These are phyloP conservation scores for Tolypocladium amazonense DNA, from an alignment of 2,329 filamentous ascomycete genomes.

Conservation along the genomic window DNA sequence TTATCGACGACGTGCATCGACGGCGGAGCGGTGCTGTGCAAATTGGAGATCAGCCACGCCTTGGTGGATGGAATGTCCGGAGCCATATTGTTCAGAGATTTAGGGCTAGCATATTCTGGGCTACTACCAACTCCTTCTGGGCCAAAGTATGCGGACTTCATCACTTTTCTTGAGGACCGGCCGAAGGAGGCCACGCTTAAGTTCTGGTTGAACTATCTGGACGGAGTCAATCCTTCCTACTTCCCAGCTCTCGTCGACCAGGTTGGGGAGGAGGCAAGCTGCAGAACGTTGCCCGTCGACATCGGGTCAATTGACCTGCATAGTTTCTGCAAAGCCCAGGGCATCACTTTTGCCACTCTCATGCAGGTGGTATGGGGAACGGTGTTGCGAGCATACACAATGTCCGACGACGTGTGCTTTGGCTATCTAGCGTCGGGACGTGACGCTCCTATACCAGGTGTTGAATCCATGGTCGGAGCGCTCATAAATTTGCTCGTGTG, in stretches of 20 bases:
- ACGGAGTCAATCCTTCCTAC: not conserved
- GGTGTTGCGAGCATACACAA: not conserved
- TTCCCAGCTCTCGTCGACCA: not conserved
- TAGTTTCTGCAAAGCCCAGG: not conserved
- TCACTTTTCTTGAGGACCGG: not conserved
- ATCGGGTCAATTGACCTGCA: not conserved
- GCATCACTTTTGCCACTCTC: not conserved
- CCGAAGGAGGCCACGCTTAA: not conserved
- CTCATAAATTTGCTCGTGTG: not conserved
- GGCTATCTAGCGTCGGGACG: not conserved
- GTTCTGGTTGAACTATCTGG: not conserved
- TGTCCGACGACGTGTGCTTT: not conserved
- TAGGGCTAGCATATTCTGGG: not conserved
- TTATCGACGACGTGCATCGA: not conserved
- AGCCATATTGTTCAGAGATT: not conserved
- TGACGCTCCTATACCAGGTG: not conserved
- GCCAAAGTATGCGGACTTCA: not conserved
- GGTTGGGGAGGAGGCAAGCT: not conserved
- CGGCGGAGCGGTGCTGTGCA: not conserved
- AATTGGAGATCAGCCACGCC: not conserved
- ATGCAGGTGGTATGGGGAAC: not conserved
- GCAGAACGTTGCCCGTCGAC: not conserved
- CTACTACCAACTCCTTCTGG: not conserved
- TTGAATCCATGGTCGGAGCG: not conserved
- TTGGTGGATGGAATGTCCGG: not conserved